Conservation (phyloP, 2,329 filamentous ascomycete species). For the Hypoxylon sp. region DNA sequence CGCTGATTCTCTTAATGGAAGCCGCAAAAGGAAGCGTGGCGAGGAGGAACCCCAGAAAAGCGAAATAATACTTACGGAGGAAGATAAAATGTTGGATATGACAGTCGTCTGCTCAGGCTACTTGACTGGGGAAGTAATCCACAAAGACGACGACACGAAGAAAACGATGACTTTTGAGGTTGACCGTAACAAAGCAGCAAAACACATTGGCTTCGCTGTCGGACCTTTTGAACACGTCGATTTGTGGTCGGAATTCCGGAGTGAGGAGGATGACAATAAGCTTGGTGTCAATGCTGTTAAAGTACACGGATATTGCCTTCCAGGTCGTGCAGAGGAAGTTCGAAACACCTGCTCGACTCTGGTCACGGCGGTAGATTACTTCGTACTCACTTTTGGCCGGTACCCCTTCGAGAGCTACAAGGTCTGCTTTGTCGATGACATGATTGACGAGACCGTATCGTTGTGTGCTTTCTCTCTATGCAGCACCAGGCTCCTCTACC, state of each 20-base stretch:
- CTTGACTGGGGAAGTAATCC: constrained; percentile 83
- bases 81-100: constrained; percentile 91
- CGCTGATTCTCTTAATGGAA: constrained; percentile 49
- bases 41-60: constrained; percentile 57
- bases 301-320: constrained; percentile 91
- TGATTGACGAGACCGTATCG: constrained; percentile 80
- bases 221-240: constrained; percentile 96
- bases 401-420: constrained; percentile 96
- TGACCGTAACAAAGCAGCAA: constrained; percentile 80
- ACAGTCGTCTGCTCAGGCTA: constrained; percentile 92
- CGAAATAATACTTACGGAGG: constrained; percentile 70
- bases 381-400: constrained; percentile 87
- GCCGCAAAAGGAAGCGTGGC: constrained; percentile 58
- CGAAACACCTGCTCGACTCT: constrained; percentile 89
- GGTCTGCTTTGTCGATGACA: constrained; percentile 93
- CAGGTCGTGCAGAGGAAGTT: constrained; percentile 84
- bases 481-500: constrained; percentile 87
- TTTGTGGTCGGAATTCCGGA: constrained; percentile 85
- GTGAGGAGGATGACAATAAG: constrained; percentile 91
- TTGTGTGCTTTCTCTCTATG: constrained; percentile 89
- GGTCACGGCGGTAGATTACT: constrained; percentile 89
- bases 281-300: constrained; percentile 90
- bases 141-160: constrained; percentile 82
- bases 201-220: constrained; percentile 93
- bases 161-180: constrained; percentile 91